Base-by-base conservation (phyloP, 257 asterid genomes). In the Forsythia viridissima region DNA sequence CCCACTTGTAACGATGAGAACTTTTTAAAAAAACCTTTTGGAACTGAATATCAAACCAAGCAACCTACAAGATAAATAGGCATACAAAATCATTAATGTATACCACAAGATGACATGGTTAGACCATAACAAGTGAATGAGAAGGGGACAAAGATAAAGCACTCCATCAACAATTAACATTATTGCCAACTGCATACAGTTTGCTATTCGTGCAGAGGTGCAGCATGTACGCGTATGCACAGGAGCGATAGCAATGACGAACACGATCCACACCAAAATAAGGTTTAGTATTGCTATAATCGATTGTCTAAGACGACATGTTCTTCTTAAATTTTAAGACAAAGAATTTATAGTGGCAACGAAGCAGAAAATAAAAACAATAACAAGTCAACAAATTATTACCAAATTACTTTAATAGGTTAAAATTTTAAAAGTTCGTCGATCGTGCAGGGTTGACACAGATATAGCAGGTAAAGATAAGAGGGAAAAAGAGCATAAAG, bases 21-120 rank as follows among this genome's bases (percentile, higher is more conserved):
- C 70, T 34, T 43, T 18, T 8, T 7, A 77, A 18, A 20, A 39
- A 11, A 13, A 16, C 38, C 73, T 67, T 69, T 70, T 59, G 18
- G 77, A 68, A 67, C 30, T 36, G 57, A 30, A 38, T 42, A 52
- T 38, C 72, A 71, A 40, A 71, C 72, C 41, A 40, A 82, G 43
- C 69, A 71, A 24, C 80, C 84, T 77, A 82, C 78, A 77, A 77
- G 11, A 40, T 44, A 20, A 65, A 74, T 36, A 11, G 71, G 59
- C 24, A 79, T 12, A 34, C 40, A 55, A 55, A 61, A 73, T 20
- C 30, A 83, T 73, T 39, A 46, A 30, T 30, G 3, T 43, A 30
- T 44, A 40, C 30, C 38, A 72, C 65, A 7, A 38, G 48, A 65
- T 36, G 52, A 65, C 24, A 63, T 30, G 20, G 48, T 30, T 20